Evolutionary conservation across 805 yeast genomes (phyloP).

Genomic region (Tetrapisispora namnaoensis): DNA sequence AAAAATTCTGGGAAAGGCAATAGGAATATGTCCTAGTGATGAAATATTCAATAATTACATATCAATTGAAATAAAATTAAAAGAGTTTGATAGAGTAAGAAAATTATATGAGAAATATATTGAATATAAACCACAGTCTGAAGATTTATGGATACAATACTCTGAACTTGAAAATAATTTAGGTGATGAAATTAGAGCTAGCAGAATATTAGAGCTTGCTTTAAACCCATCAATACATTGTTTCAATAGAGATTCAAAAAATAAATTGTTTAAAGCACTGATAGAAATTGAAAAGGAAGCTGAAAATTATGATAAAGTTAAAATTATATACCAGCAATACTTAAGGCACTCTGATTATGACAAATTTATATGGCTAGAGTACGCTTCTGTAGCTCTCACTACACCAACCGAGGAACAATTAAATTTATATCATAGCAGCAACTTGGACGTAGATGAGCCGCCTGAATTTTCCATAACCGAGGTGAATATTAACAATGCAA

Average conservation of each 20-base stretch:
- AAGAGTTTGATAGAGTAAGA: constrained; percentile 75
- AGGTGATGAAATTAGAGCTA: constrained; percentile 62
- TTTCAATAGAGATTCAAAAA: constrained; percentile 8
- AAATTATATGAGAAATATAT: constrained; percentile 55
- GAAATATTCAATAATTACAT: constrained; percentile 58
- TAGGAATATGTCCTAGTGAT: constrained; percentile 57
- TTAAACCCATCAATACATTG: constrained; percentile 16
- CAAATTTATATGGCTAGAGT: constrained; percentile 47
- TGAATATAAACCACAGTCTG: constrained; percentile 19
- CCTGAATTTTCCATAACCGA: constrained; percentile 41
- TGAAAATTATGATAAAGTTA: constrained; percentile 45
- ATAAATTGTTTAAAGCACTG: constrained; percentile 31
- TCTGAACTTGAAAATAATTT: constrained; percentile 57
- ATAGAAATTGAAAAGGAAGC: constrained; percentile 56
- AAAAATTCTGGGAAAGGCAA: constrained; percentile 56
- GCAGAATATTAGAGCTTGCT: constrained; percentile 52
- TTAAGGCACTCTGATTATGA: constrained; percentile 27
- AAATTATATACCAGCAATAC: constrained; percentile 38
- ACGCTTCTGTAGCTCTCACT: constrained; percentile 62
- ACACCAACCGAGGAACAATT: constrained; percentile 42
- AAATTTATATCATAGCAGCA: constrained; percentile 6
- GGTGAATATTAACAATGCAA: constrained; percentile 40
- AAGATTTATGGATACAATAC: constrained; percentile 47
- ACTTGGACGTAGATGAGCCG: constrained; percentile 22
- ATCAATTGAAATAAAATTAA: constrained; percentile 51